Evolutionary conservation across 2,329 filamentous ascomycete species (phyloP), one percentile per base, ranked within the genome.

Genomic region (Monosporascus sp.): DNA sequence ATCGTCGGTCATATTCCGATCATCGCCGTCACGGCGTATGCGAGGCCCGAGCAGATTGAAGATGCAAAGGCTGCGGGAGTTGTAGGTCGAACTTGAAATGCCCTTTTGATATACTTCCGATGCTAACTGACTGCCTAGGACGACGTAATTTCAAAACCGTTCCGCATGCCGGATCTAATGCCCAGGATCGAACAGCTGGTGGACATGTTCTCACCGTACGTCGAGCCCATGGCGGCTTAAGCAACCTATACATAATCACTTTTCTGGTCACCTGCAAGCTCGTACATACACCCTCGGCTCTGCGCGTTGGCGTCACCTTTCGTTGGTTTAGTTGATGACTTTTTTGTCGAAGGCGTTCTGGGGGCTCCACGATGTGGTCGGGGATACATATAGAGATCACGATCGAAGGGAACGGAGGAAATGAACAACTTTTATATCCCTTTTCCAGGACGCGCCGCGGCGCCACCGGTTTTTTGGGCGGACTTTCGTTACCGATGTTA

Each of bases 1-100:
- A 80, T 89, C 48, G 75, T 79, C 19, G 73, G 76, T 49, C 87
- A 90, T 63, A 82, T 90, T n/a, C 86, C 87, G 2, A 88, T 90
- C 60, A 88, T 91, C 61, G 87, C 86, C n/a, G 87, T 89, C n/a
- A 92, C 88, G 38, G 89, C 89, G 2, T 92, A 92, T 69, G 88
- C 87, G 38, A 77, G 89, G 64, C 80, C 82, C 5, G 86, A 90
- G 73, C 88, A 92, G 69, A 86, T 90, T 55, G 79, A 82, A 59
- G 84, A 80, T 59, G 88, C 89, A 51, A 81, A 88, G 64, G 77
- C 81, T 52, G 86, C 87, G 22, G 88, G 88, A 38, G 90, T 92
- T 74, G 86, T 86, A 71, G 75, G 82, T 76, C 44, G 53, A 22
- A 7, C 11, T 40, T 7, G 16, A 50, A 16, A 6, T 20, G 48